These are phyloP conservation scores for Arachis monticola DNA, from an alignment of 331 rosid genomes.

Conservation along the genomic window DNA sequence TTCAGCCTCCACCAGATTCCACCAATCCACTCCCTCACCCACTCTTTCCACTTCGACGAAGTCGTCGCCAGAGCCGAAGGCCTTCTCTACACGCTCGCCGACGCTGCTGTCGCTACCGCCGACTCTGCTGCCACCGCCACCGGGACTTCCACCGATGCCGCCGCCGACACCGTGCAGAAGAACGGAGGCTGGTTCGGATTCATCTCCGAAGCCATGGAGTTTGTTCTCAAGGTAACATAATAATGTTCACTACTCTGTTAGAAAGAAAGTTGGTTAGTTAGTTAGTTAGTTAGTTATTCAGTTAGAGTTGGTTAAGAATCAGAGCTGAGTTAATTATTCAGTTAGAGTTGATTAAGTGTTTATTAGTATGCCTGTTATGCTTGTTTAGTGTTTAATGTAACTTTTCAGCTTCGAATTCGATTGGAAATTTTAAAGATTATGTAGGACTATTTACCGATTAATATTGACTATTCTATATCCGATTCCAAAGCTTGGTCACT, in stretches of 20 bases:
- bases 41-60: slow-evolving; percentile 52
- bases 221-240: slow-evolving; percentile 73
- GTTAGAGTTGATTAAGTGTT: not conserved
- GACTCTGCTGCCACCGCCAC: slow-evolving; percentile 42
- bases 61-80: slow-evolving; percentile 65
- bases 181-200: slow-evolving; percentile 95
- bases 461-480: not conserved
- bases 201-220: slow-evolving; percentile 89
- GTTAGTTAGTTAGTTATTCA: not conserved
- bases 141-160: slow-evolving; percentile 52
- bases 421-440: not conserved
- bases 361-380: not conserved
- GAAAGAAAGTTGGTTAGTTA: not conserved
- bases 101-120: slow-evolving; percentile 66
- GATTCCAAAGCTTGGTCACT: slow-evolving; percentile 6
- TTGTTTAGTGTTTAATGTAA: slow-evolving; percentile 3
- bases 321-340: not conserved
- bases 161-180: slow-evolving; percentile 57
- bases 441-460: no score
- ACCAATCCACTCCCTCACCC: slow-evolving; percentile 56
- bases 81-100: slow-evolving; percentile 85
- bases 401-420: slow-evolving; percentile 3
- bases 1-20: slow-evolving; percentile 85
- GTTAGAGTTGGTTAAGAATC: not conserved
- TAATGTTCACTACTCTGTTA: not conserved